Percentiles rank a stretch among this genome's conserved stretches.
phyloP scores from a whole-genome alignment of 768 basidiomycete genomes.

The Lactarius hengduanensis region DNA sequence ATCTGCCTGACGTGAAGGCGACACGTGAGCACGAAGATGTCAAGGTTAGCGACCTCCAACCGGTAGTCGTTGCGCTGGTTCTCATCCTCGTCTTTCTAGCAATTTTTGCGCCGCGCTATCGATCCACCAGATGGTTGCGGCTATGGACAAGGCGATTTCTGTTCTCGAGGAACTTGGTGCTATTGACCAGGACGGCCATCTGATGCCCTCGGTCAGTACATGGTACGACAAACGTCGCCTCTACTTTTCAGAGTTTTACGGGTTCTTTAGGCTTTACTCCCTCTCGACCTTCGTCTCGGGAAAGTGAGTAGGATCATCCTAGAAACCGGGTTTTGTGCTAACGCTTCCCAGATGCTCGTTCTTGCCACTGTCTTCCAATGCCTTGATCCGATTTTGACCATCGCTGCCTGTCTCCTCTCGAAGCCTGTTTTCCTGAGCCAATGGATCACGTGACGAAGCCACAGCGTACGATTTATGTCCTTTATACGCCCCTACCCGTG shows the following conservation, averaged over 20 bases:
- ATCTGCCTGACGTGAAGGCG: conserved; percentile 81
- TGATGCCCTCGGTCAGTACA: conserved; percentile 81
- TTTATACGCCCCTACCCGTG: neutral
- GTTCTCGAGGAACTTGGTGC: conserved; percentile 78
- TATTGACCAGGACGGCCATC: conserved; percentile 54
- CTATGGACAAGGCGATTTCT: conserved; percentile 75
- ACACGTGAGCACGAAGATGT: conserved; percentile 77
- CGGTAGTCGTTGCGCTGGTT: neutral
- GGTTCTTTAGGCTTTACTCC: conserved; percentile 67
- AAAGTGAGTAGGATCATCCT: conserved; percentile 49
- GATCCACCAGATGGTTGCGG: conserved; percentile 74
- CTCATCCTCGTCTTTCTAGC: conserved; percentile 36
- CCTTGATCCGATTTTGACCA: conserved; percentile 74
- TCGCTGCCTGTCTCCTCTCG: conserved; percentile 80
- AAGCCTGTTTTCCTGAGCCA: conserved; percentile 82
- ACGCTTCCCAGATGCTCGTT: conserved; percentile 71
- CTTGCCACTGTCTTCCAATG: conserved; percentile 82
- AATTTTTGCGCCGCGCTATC: conserved; percentile 70
- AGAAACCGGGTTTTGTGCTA: neutral
- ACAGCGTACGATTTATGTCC: conserved; percentile 45
- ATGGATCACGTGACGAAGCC: conserved; percentile 81
- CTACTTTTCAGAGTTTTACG: neutral
- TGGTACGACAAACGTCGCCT: conserved; percentile 43
- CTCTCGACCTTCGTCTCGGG: conserved; percentile 81
- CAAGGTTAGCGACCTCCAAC: conserved; percentile 44